Evolutionary conservation across 257 asterid species (phyloP).

Genomic region (Plectranthus barbatus): DNA sequence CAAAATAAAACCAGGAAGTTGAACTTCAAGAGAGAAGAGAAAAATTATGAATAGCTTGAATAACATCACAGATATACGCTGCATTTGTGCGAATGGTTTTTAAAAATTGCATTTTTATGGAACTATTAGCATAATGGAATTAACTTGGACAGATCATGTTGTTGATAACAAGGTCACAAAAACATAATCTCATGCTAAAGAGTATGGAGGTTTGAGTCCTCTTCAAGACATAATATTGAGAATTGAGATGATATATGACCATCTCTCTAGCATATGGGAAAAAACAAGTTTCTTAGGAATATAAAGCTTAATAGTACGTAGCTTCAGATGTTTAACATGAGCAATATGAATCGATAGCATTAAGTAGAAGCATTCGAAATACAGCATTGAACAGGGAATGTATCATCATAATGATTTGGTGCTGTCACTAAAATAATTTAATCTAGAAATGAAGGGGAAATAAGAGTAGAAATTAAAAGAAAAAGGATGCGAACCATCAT

Average conservation of each 20-base stretch:
- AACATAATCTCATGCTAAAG: too few relatives aligned
- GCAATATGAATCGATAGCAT: not conserved
- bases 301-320: not conserved
- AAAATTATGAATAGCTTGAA: not conserved
- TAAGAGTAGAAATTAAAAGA: too few relatives aligned
- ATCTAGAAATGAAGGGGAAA: too few relatives aligned
- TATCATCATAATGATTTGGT: not conserved
- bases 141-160: not conserved
- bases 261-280: not conserved
- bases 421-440: not conserved
- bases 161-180: not conserved
- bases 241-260: not conserved
- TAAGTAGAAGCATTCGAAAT: not conserved
- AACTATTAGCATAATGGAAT: not conserved
- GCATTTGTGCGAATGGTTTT: not conserved
- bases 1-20: conserved; percentile 5
- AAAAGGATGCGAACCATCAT: too few relatives aligned
- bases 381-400: not conserved
- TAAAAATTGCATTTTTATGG: not conserved
- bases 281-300: not conserved
- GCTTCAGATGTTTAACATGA: not conserved
- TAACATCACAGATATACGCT: not conserved
- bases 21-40: not conserved
- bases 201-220: too few relatives aligned
- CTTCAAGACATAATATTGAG: too few relatives aligned